A percentile compares a stretch with the other conserved stretches of the same genome.
These are phyloP conservation scores for Ulmus americana DNA, from an alignment of 331 rosid genomes.

Conservation along the genomic window DNA sequence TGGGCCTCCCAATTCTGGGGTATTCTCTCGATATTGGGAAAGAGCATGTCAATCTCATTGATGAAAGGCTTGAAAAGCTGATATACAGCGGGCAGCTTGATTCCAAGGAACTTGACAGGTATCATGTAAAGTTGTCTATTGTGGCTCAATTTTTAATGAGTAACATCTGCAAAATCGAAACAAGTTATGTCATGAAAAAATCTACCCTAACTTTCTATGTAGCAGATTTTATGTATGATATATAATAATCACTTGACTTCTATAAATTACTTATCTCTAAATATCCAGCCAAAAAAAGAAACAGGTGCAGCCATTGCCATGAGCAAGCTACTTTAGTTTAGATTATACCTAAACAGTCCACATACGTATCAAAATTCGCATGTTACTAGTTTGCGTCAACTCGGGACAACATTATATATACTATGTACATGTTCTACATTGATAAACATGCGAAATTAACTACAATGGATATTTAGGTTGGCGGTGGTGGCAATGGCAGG, in stretches of 20 bases:
- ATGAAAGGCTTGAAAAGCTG: conserved; percentile 70
- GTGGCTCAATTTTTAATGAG: background rate
- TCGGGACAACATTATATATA: too few relatives aligned
- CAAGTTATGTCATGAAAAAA: background rate
- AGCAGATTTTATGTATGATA: too few relatives aligned
- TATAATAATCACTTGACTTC: too few relatives aligned
- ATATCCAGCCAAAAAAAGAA: too few relatives aligned
- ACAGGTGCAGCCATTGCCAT: too few relatives aligned
- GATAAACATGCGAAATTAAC: background rate
- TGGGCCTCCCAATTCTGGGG: conserved; percentile 79
- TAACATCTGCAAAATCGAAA: background rate
- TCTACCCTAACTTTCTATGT: too few relatives aligned
- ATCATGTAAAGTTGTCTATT: background rate
- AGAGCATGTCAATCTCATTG: conserved; percentile 90
- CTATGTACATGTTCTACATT: too few relatives aligned
- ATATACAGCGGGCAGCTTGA: conserved; percentile 90
- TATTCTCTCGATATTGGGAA: conserved; percentile 90
- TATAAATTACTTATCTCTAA: too few relatives aligned
- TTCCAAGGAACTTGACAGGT: conserved; percentile 79
- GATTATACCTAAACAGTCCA: too few relatives aligned
- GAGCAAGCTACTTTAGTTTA: too few relatives aligned
- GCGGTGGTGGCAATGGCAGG: conserved; percentile 96
- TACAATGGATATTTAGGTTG: conserved; percentile 37
- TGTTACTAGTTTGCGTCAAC: background rate
- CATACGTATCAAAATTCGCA: background rate